These are phyloP conservation scores for Amphibolis antarctica DNA, from an alignment of 106 monocot species.

Conservation along the genomic window DNA sequence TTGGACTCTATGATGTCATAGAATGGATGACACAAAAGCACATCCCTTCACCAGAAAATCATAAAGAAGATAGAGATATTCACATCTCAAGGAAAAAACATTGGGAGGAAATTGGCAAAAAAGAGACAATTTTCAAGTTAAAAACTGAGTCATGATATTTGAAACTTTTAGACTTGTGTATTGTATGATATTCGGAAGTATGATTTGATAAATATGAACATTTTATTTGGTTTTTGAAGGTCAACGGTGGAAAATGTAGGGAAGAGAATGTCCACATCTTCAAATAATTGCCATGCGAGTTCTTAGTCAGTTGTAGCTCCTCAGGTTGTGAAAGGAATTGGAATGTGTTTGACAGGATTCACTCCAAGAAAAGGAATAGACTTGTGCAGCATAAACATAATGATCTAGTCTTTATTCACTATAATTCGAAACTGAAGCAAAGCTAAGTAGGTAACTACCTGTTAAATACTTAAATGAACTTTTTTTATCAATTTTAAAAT, in stretches of 20 bases:
- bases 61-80: background rate
- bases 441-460: background rate
- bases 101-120: background rate
- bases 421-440: slow-evolving; percentile 1
- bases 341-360: background rate
- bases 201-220: too few species aligned
- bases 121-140: too few species aligned
- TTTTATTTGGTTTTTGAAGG: background rate
- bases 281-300: background rate
- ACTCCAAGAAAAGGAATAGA: slow-evolving; percentile 6
- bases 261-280: background rate
- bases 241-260: background rate
- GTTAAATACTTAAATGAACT: too few species aligned
- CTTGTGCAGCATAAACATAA: slow-evolving; percentile 3
- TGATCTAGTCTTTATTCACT: slow-evolving; percentile 7
- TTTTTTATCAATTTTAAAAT: too few species aligned
- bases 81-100: background rate
- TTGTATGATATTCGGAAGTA: too few species aligned
- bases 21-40: background rate
- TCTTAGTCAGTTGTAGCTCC: slow-evolving; percentile 5
- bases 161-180: too few species aligned
- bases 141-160: too few species aligned
- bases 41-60: background rate
- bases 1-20: background rate
- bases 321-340: slow-evolving; percentile 1